phyloP scores from a whole-genome alignment of 2,329 filamentous ascomycete species.

The Epicoccum nigrum region DNA sequence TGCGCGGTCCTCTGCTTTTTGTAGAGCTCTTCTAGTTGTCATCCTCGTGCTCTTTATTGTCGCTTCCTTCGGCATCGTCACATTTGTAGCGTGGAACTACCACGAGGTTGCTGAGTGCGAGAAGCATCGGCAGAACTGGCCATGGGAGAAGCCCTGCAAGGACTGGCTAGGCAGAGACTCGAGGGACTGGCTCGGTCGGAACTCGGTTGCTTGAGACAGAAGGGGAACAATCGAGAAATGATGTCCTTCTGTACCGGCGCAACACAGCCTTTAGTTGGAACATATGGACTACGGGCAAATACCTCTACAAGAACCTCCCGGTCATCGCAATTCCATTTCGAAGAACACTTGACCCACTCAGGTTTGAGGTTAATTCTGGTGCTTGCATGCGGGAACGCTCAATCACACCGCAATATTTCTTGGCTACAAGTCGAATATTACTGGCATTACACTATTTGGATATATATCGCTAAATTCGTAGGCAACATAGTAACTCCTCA shows the following conservation, averaged over 20 bases:
- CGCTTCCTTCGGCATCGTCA: constrained; percentile 20
- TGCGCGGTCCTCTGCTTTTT: constrained; percentile 18
- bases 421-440: neutral
- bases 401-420: neutral
- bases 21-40: constrained; percentile 19
- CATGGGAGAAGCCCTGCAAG: constrained; percentile 33
- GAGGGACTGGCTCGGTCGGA: constrained; percentile 28
- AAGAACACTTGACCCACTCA: too few species aligned
- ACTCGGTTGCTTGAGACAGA: neutral
- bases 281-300: too few species aligned
- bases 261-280: too few species aligned
- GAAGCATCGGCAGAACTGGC: constrained; percentile 28
- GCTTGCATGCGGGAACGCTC: too few species aligned
- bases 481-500: too few species aligned
- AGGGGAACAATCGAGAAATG: neutral
- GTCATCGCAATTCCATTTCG: too few species aligned
- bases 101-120: constrained; percentile 33
- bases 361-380: too few species aligned
- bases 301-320: too few species aligned
- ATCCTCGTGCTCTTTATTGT: constrained; percentile 23
- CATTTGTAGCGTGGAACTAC: constrained; percentile 33
- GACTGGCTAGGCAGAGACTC: constrained; percentile 29
- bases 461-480: neutral
- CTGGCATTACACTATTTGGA: neutral
- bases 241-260: too few species aligned